phyloP scores from a whole-genome alignment of 2,329 filamentous ascomycete genomes.

The Monosporascus ibericus region DNA sequence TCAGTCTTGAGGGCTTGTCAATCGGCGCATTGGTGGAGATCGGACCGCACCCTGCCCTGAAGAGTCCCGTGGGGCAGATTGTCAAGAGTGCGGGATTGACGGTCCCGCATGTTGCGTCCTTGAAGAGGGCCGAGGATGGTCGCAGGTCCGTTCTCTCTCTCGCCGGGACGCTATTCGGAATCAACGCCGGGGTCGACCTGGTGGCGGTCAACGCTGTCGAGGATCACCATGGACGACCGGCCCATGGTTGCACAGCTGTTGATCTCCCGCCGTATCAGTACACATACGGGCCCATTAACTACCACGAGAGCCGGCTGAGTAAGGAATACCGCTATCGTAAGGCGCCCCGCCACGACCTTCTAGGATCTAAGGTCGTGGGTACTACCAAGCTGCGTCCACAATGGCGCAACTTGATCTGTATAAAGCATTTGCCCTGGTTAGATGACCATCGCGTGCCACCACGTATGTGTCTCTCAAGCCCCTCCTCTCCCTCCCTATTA shows the following conservation, averaged over 20 bases:
- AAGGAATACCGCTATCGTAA: constrained; percentile 4
- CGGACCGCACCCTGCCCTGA: no score
- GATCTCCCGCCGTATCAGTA: constrained; percentile 9
- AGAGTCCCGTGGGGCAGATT: constrained; percentile 4
- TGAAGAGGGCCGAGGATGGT: constrained; percentile 1
- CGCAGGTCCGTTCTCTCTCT: constrained; percentile 1
- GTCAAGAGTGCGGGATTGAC: not conserved
- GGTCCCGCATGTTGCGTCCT: not conserved
- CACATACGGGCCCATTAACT: constrained; percentile 4
- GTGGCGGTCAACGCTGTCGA: constrained; percentile 7
- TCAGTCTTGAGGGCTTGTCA: not conserved
- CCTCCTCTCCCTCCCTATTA: no score
- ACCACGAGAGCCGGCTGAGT: constrained; percentile 7
- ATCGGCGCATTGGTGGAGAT: constrained; percentile 4
- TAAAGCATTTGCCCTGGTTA: constrained; percentile 7
- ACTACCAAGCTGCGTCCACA: not conserved
- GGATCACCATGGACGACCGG: not conserved
- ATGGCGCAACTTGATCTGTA: constrained; percentile 9
- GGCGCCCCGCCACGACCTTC: constrained; percentile 2
- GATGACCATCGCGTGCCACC: constrained; percentile 3
- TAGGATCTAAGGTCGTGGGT: constrained; percentile 5
- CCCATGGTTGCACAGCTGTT: constrained; percentile 2
- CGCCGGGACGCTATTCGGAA: constrained; percentile 4
- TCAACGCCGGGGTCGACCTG: constrained; percentile 4
- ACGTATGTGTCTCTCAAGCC: no score